Percentiles rank a stretch among this genome's conserved stretches.
Evolutionary conservation across 495 filamentous ascomycete species (phyloP).

Genomic region (Annulohypoxylon maeteangense): DNA sequence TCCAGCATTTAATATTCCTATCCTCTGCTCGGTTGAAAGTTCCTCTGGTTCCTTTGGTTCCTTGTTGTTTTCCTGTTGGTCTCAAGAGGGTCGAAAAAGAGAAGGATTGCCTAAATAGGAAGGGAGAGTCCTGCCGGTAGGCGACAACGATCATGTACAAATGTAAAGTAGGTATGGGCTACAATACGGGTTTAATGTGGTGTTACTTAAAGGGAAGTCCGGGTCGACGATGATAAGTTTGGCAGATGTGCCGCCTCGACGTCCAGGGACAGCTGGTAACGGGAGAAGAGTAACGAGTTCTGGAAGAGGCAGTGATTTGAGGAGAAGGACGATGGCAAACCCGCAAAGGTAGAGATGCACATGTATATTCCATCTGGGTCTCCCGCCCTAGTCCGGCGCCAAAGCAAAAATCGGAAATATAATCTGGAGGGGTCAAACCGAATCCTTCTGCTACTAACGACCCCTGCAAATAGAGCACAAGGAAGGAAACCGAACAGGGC

Average conservation of each 20-base stretch:
- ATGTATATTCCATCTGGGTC: slow-evolving; percentile 42
- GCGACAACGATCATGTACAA: slow-evolving; percentile 43
- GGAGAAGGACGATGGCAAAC: slow-evolving; percentile 42
- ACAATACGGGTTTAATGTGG: slow-evolving; percentile 44
- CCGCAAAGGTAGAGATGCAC: slow-evolving; percentile 28
- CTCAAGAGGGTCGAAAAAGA: slow-evolving; percentile 27
- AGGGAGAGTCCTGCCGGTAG: slow-evolving; percentile 42
- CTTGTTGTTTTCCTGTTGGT: slow-evolving; percentile 6
- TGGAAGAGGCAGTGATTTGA: slow-evolving; percentile 43
- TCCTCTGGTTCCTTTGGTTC: slow-evolving; percentile 8
- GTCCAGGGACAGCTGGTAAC: slow-evolving; percentile 30
- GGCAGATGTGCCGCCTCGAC: slow-evolving; percentile 31
- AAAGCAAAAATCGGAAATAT: slow-evolving; percentile 45
- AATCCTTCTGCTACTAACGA: slow-evolving; percentile 48
- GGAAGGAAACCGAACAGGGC: slow-evolving; percentile 44
- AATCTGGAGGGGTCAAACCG: slow-evolving; percentile 48
- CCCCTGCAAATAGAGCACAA: slow-evolving; percentile 42
- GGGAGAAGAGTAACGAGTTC: slow-evolving; percentile 31
- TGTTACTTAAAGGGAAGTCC: slow-evolving; percentile 36
- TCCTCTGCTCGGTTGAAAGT: slow-evolving; percentile 28
- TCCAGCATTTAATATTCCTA: slow-evolving; percentile 36
- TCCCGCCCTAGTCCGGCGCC: slow-evolving; percentile 41
- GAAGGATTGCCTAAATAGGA: slow-evolving; percentile 38
- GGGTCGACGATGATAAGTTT: slow-evolving; percentile 29
- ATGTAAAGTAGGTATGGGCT: slow-evolving; percentile 29